Evolutionary conservation across 2,329 filamentous ascomycete genomes (phyloP), one percentile per base, ranked within the genome.

Genomic region (Ophiostoma triangulosporum): DNA sequence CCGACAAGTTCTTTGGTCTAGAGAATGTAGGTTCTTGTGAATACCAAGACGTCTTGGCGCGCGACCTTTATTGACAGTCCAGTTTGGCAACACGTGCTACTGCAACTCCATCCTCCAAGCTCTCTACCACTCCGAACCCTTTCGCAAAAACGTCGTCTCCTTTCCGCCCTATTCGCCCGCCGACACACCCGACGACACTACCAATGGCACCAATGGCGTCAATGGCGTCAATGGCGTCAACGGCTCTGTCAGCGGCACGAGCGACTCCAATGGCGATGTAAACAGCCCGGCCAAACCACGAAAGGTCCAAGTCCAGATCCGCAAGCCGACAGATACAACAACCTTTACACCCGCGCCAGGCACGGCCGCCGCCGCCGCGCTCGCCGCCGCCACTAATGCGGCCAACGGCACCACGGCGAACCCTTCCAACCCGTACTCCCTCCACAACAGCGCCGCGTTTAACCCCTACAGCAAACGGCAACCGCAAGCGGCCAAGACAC

Each of bases 41-140:
- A n/a, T n/a, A n/a, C n/a, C n/a, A n/a, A n/a, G n/a, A n/a, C 17
- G 51, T 59, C 53, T 4, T 5, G 31, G 7, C 52, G 45, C 15
- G 32, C 7, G 5, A 15, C 6, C 24, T 22, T 20, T n/a, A 20
- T 12, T 49, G 26, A 8, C 55, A 31, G 48, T 58, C 52, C 68
- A 96, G 89, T 96, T 95, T 72, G 91, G 91, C 65, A 97, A 95
- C 66, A 97, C 91, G 66, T 97, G 91, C 68, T 98, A 98, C 70
- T 95, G 88, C 73, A 98, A 98, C 70, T 98, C 93, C 14, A 95
- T 98, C 63, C 80, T 98, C 55, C 93, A 98, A 72, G 94, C 89
- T 62, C 81, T 98, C 55, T 98, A 95, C 71, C 95, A 95, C 72
- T 96, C 91, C 20, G 84, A 88, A 45, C 82, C 88, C 31, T 98